Conservation (phyloP, 148 eudicot genomes). For the Rhododendron vialii region DNA sequence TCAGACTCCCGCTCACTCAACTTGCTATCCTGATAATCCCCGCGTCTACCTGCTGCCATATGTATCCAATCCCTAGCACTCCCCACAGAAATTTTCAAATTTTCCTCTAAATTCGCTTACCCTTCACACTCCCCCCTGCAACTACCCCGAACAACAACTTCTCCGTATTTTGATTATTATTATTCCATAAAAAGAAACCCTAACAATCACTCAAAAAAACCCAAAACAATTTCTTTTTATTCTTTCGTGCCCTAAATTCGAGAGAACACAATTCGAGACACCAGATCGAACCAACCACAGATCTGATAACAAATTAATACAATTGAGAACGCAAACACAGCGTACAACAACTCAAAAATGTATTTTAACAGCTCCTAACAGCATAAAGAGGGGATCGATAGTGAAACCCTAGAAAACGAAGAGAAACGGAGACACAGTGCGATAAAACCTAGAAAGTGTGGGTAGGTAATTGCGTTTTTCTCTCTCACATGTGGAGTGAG, state of each 20-base stretch:
- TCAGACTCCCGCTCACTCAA: conserved; percentile 45
- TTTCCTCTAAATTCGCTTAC: neutral
- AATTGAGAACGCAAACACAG: neutral
- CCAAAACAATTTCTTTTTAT: neutral
- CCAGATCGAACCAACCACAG: conserved; percentile 1
- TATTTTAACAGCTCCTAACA: neutral
- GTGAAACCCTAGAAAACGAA: conserved; percentile 11
- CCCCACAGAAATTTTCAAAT: conserved; percentile 24
- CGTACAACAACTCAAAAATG: neutral
- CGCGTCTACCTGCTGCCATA: conserved; percentile 83
- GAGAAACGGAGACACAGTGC: neutral
- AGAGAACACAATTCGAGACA: neutral
- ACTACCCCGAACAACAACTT: neutral
- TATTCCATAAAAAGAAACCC: neutral
- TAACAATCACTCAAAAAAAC: neutral
- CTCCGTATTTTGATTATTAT: neutral
- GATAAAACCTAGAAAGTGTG: conserved; percentile 5
- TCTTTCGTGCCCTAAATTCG: neutral
- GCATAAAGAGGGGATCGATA: neutral
- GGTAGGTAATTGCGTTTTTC: neutral
- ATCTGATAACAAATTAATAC: neutral
- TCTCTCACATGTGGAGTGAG: neutral
- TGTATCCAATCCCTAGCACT: conserved; percentile 90
- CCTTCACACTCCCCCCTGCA: neutral
- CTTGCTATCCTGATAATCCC: conserved; percentile 44